Percentiles rank a stretch among this genome's conserved stretches.
phyloP scores from a whole-genome alignment of 192 early-diverging fungal genomes.

The Pecoramyces ruminantium region DNA sequence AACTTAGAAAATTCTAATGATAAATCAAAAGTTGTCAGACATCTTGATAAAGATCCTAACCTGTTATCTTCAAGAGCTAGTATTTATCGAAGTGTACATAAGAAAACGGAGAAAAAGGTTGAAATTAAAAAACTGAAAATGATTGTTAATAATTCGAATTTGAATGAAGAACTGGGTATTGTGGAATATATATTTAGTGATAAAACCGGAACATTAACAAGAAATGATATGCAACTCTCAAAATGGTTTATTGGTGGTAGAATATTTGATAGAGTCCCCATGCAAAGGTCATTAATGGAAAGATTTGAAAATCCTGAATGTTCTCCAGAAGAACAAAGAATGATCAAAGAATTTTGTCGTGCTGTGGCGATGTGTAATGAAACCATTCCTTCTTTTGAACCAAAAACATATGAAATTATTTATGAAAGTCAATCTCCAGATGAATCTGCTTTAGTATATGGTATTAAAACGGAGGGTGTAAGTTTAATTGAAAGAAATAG shows the following conservation, averaged over 20 bases:
- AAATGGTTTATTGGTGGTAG: neutral
- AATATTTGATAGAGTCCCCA: neutral
- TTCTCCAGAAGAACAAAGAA: neutral
- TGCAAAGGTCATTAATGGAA: neutral
- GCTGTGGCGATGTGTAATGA: neutral
- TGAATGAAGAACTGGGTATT: conserved; percentile 1
- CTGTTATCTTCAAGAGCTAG: neutral
- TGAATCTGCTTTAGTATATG: conserved; percentile 63
- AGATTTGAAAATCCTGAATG: neutral
- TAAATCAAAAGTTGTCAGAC: neutral
- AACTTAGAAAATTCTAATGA: neutral
- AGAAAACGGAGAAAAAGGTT: neutral
- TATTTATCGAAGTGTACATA: neutral
- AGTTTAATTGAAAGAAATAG: conserved; percentile 41
- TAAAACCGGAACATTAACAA: conserved; percentile 36
- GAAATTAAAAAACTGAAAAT: neutral
- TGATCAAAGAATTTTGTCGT: conserved; percentile 2
- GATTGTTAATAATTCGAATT: neutral
- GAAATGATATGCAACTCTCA: conserved; percentile 22
- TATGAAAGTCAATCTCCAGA: conserved; percentile 79
- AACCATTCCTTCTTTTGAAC: conserved; percentile 28
- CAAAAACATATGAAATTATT: conserved; percentile 19
- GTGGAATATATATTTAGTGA: conserved; percentile 7
- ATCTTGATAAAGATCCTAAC: neutral
- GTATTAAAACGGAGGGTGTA: conserved; percentile 64